These are phyloP conservation scores for Botrytis paeoniae DNA, from an alignment of 2,329 filamentous ascomycete species.

Conservation along the genomic window DNA sequence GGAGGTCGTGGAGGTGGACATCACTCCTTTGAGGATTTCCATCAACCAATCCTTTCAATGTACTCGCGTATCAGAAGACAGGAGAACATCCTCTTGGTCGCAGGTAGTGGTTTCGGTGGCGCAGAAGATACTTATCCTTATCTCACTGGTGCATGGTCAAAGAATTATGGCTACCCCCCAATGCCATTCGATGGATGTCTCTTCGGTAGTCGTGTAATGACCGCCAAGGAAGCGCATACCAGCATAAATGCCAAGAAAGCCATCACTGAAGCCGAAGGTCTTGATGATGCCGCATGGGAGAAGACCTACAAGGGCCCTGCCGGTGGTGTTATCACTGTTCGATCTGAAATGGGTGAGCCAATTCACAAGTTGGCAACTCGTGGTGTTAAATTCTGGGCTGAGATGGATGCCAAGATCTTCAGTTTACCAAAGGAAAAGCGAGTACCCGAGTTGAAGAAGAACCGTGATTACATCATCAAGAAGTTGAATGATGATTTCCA, in stretches of 20 bases:
- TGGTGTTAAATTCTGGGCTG: conserved; percentile 94
- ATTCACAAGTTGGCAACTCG: conserved; percentile 98
- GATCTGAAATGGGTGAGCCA: conserved; percentile 98
- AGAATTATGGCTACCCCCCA: conserved; percentile 77
- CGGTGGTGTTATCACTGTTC: conserved; percentile 92
- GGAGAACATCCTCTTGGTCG: conserved; percentile 83
- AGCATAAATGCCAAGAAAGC: conserved; percentile 85
- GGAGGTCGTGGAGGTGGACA: conserved; percentile 91
- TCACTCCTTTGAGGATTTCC: conserved; percentile 94
- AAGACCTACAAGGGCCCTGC: conserved; percentile 88
- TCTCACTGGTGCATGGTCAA: conserved; percentile 85
- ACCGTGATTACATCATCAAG: conserved; percentile 87
- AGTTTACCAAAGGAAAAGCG: conserved; percentile 88
- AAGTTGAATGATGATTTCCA: conserved; percentile 96
- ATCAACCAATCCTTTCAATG: conserved; percentile 86
- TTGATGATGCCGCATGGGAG: conserved; percentile 84
- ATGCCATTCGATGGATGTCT: conserved; percentile 95
- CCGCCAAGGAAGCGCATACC: conserved; percentile 86
- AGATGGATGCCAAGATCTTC: conserved; percentile 99
- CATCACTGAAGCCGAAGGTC: conserved; percentile 79
- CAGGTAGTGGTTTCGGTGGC: conserved; percentile 88
- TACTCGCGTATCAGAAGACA: conserved; percentile 83
- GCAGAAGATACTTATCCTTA: conserved; percentile 91
- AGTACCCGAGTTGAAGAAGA: conserved; percentile 81
- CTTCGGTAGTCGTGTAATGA: conserved; percentile 93